Conservation (phyloP, 2,329 filamentous ascomycete genomes). For the Niveomyces coronatus region DNA sequence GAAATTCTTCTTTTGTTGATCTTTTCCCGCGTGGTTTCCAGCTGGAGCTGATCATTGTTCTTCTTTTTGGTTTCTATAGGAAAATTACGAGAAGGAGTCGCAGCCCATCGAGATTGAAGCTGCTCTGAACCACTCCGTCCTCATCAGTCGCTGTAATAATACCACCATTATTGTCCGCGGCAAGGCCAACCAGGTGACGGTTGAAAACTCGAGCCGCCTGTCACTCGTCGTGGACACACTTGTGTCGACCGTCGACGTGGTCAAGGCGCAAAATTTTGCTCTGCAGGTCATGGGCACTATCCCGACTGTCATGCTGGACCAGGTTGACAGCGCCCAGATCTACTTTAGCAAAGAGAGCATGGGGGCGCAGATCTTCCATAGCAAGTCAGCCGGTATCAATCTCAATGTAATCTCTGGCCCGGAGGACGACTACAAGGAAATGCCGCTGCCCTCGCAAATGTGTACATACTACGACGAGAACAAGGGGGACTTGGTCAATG, state of each 20-base stretch:
- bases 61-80: conserved; percentile 32
- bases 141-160: conserved; percentile 87
- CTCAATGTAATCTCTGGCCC: conserved; percentile 64
- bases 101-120: conserved; percentile 73
- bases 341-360: conserved; percentile 77
- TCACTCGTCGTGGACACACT: conserved; percentile 83
- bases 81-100: conserved; percentile 76
- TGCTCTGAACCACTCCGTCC: conserved; percentile 73
- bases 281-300: conserved; percentile 81
- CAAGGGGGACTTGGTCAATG: conserved; percentile 69
- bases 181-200: conserved; percentile 93
- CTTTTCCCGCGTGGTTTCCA: not conserved
- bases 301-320: conserved; percentile 83
- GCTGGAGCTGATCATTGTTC: conserved; percentile 6
- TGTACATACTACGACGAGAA: conserved; percentile 60
- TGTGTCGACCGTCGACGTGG: conserved; percentile 84
- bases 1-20: not conserved
- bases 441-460: conserved; percentile 82
- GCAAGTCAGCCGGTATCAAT: conserved; percentile 81
- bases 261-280: conserved; percentile 91
- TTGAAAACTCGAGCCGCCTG: conserved; percentile 79
- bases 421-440: conserved; percentile 77
- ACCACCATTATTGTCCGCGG: conserved; percentile 80
- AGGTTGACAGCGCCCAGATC: conserved; percentile 80
- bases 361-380: conserved; percentile 73